Base-by-base conservation (phyloP, 139 green algal genomes). In the Coccomyxa sp. region DNA sequence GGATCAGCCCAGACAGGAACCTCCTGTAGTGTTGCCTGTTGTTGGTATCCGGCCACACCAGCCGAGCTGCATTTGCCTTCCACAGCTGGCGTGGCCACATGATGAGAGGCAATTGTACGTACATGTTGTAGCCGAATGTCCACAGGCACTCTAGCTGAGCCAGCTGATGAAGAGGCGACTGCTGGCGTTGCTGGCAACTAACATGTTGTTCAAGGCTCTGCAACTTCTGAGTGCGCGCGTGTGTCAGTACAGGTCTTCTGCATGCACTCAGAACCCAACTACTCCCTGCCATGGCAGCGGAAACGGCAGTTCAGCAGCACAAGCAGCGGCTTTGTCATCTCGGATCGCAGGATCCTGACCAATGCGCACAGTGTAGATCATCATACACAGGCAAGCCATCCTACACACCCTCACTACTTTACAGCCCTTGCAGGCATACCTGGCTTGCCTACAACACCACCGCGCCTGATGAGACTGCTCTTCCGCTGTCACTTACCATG, bases 281-380 rank as follows among this genome's bases (percentile, higher is more conserved):
- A 93, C 79, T 91, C 79, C 6, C 86, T 99, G 78, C 95, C 95
- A 7, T 99, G 95, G 95, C 95, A 98, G 85, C 89, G 94, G 68
- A 96, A 97, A 83, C 86, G 95, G 39, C 95, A 98, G 85, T 97
- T 90, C 86, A 84, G 44, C 41, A 91, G 78, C 80, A 93, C 77
- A 27, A 88, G 85, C 79, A 91, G 73, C 68, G 95, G 95, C 39
- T 99, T 99, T 86, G 89, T 95, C 38, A 92, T 97, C 68, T 35
- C 73, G 1, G 88, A 89, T 10, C 82, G 79, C 16, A 84, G 94
- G 44, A 91, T 98, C 54, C 91, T 99, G 4, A 99, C 96, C 39
- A 99, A 99, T 81, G 96, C 96, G 6, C 96, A 99, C 85, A 95
- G 79, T 7, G 93, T 99, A 10, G 95, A 98, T 81, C 94, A 99